Evolutionary conservation across 2,329 filamentous ascomycete genomes (phyloP).

Genomic region (Fusarium aywerte): DNA sequence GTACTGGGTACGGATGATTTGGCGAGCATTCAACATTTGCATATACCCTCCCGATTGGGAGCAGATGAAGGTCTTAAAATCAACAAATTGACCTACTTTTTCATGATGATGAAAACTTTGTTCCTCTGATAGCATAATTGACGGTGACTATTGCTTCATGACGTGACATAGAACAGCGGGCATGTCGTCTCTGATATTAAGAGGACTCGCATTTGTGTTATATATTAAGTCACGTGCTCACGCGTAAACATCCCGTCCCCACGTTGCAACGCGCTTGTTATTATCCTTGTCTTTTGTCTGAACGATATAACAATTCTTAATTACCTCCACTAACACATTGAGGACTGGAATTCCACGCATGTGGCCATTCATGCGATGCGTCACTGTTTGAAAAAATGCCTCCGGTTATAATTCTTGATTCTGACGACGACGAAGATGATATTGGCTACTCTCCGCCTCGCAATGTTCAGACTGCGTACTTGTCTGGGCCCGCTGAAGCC

Average conservation of each 20-base stretch:
- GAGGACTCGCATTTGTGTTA: neutral
- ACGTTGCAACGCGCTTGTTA: constrained; percentile 31
- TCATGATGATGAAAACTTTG: constrained; percentile 38
- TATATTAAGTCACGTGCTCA: constrained; percentile 34
- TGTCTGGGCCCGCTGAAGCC: constrained; percentile 1
- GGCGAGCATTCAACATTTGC: constrained; percentile 57
- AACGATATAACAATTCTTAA: constrained; percentile 18
- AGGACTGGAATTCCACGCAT: neutral
- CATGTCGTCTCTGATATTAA: neutral
- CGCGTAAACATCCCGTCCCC: constrained; percentile 27
- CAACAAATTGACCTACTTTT: constrained; percentile 48
- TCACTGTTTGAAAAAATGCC: constrained; percentile 34
- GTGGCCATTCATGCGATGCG: constrained; percentile 11
- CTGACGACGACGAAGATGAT: constrained; percentile 54
- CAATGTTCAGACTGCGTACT: constrained; percentile 7
- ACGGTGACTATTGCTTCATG: neutral
- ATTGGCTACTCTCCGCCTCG: constrained; percentile 38
- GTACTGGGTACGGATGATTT: constrained; percentile 46
- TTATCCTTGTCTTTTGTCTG: neutral
- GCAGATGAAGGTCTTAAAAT: constrained; percentile 46
- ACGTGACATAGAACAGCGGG: neutral
- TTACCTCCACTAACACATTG: neutral
- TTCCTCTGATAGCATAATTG: neutral
- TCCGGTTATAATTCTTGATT: constrained; percentile 52
- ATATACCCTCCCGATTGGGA: constrained; percentile 51